Evolutionary conservation across 768 basidiomycete genomes (phyloP).

Genomic region (Coprinopsis marcescibilis): DNA sequence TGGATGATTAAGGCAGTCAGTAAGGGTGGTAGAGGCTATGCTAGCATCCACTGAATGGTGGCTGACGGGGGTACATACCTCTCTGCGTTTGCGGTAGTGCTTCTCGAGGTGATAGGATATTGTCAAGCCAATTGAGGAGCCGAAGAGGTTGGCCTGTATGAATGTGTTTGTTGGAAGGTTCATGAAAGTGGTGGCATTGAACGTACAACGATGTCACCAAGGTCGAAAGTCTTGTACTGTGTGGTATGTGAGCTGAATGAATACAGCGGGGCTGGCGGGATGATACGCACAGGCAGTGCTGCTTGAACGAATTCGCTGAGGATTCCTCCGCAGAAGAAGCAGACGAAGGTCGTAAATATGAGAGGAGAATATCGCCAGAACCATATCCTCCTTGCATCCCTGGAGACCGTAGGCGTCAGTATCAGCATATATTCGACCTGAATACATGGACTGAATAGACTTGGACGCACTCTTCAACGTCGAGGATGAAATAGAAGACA

Average conservation of each 20-base stretch:
- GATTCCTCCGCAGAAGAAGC: conserved; percentile 76
- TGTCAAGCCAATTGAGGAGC: conserved; percentile 65
- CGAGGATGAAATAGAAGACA: conserved; percentile 83
- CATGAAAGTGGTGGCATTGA: conserved; percentile 4
- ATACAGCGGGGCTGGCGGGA: background rate
- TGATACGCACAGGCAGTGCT: conserved; percentile 53
- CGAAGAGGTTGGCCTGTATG: conserved; percentile 71
- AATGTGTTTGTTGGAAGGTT: conserved; percentile 1
- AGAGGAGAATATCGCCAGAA: conserved; percentile 74
- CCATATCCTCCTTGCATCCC: conserved; percentile 78
- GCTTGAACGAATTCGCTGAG: conserved; percentile 81
- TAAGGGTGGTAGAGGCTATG: no score
- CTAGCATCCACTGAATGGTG: no score
- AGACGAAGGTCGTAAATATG: conserved; percentile 62
- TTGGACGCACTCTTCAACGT: conserved; percentile 74
- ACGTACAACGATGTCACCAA: conserved; percentile 64
- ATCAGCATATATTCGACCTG: no score
- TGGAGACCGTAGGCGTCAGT: conserved; percentile 23
- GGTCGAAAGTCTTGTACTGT: conserved; percentile 67
- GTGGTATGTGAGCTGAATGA: conserved; percentile 5
- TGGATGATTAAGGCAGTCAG: background rate
- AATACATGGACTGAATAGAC: background rate
- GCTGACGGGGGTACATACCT: conserved; percentile 47
- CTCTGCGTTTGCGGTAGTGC: conserved; percentile 73
- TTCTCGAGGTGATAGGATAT: conserved; percentile 63